Evolutionary conservation across 495 filamentous ascomycete genomes (phyloP).

Genomic region (Margaritispora aquatica): DNA sequence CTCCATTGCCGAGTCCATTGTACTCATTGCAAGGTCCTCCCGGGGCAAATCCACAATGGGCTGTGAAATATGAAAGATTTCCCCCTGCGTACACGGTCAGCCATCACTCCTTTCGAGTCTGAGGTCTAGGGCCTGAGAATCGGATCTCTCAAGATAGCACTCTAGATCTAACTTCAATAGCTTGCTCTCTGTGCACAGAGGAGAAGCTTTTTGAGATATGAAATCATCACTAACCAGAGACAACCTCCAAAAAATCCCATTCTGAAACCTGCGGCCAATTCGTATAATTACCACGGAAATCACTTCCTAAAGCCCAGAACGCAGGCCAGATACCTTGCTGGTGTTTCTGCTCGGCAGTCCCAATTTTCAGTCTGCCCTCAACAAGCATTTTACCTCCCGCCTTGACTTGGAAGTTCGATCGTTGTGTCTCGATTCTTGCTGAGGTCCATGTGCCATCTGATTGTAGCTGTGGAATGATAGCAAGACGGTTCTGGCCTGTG

Average conservation of each 20-base stretch:
- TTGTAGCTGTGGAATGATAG: slow-evolving; percentile 18
- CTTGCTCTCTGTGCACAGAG: too few species aligned
- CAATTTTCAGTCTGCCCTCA: slow-evolving; percentile 22
- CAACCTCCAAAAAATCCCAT: slow-evolving; percentile 25
- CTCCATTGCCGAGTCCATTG: slow-evolving; percentile 19
- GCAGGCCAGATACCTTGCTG: slow-evolving; percentile 30
- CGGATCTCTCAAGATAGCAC: not conserved
- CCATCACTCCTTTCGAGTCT: too few species aligned
- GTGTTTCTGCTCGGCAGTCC: slow-evolving; percentile 8
- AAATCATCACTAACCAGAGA: too few species aligned
- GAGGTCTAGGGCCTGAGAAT: not conserved
- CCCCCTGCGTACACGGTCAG: slow-evolving; percentile 17
- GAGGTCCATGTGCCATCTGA: slow-evolving; percentile 22
- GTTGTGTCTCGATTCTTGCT: slow-evolving; percentile 22
- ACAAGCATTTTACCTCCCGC: slow-evolving; percentile 20
- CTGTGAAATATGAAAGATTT: slow-evolving; percentile 13
- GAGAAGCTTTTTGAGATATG: too few species aligned
- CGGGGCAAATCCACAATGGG: slow-evolving; percentile 19
- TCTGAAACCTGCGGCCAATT: slow-evolving; percentile 23
- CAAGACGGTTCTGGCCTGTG: slow-evolving; percentile 11
- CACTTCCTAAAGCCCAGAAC: slow-evolving; percentile 27
- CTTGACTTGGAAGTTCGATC: slow-evolving; percentile 15
- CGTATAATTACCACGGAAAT: slow-evolving; percentile 14
- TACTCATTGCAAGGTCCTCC: slow-evolving; percentile 19
- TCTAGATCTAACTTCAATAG: not conserved